phyloP scores from a whole-genome alignment of 1,284 basidiomycete genomes.

The Marasmius fiardii region DNA sequence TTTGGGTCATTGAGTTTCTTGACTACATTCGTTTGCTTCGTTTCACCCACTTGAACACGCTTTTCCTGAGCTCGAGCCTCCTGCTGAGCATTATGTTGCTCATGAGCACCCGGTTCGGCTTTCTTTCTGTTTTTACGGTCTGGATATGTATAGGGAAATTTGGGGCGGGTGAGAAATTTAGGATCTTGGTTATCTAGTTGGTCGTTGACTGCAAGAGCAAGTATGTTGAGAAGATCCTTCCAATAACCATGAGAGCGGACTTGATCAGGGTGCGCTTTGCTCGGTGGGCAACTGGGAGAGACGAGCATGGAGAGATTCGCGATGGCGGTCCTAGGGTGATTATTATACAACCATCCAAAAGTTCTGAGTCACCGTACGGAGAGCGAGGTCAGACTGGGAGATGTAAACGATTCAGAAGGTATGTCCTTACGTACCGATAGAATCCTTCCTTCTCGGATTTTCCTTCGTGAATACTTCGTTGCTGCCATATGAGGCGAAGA shows the following conservation, averaged over 20 bases:
- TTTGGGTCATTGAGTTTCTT: constrained; percentile 39
- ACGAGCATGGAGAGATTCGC: constrained; percentile 50
- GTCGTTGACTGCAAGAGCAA: constrained; percentile 48
- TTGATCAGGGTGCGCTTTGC: constrained; percentile 23
- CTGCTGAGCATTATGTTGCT: constrained; percentile 12
- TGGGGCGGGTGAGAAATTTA: constrained; percentile 32
- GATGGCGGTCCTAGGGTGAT: constrained; percentile 63
- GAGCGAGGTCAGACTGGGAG: not conserved
- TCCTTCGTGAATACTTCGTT: constrained; percentile 61
- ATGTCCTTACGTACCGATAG: constrained; percentile 41
- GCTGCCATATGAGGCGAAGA: constrained; percentile 58
- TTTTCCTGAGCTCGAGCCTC: constrained; percentile 16
- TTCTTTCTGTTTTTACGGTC: not conserved
- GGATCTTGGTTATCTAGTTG: constrained; percentile 30
- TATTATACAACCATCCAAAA: constrained; percentile 55
- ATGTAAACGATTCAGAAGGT: constrained; percentile 2
- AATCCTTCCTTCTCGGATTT: constrained; percentile 52
- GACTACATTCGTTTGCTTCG: constrained; percentile 34
- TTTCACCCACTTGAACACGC: constrained; percentile 13
- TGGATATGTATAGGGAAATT: not conserved
- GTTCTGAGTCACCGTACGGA: constrained; percentile 39
- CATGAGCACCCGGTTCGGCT: not conserved
- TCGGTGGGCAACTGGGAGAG: constrained; percentile 39
- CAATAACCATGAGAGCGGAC: constrained; percentile 55
- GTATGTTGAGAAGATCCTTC: constrained; percentile 66